phyloP scores from a whole-genome alignment of 2,329 filamentous ascomycete genomes.

The Aspergillus spinulosporus region DNA sequence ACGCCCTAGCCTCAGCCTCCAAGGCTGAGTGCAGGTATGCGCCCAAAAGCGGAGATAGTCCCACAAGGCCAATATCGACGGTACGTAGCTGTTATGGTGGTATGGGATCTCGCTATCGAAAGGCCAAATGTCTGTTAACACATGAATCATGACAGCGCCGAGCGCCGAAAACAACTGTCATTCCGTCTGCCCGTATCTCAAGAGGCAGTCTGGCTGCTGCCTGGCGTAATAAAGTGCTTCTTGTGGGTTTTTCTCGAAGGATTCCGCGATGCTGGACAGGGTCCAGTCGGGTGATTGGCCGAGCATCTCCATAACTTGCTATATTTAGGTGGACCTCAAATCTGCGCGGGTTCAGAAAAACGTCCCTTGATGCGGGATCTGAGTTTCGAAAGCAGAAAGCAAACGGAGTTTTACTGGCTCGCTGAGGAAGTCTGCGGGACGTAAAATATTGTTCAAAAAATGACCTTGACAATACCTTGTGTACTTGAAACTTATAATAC shows the following conservation, averaged over 20 bases:
- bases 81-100: background rate
- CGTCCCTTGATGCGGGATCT: no score
- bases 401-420: no score
- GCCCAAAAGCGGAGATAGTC: slow-evolving; percentile 3
- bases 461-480: background rate
- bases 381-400: background rate
- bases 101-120: background rate
- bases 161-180: background rate
- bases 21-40: background rate
- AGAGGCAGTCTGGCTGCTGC: background rate
- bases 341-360: background rate
- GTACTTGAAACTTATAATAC: background rate
- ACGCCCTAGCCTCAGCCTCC: background rate
- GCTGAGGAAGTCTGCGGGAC: no score
- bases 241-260: slow-evolving; percentile 24
- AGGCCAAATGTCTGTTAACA: no score
- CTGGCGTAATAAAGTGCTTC: background rate
- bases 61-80: slow-evolving; percentile 1
- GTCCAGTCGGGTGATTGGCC: slow-evolving; percentile 16
- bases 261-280: slow-evolving; percentile 31
- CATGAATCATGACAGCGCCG: background rate
- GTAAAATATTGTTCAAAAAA: no score
- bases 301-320: slow-evolving; percentile 16
- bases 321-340: slow-evolving; percentile 28
- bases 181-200: slow-evolving; percentile 1